Evolutionary conservation across 768 basidiomycete species (phyloP).

Genomic region (Leccinum uliginosum): DNA sequence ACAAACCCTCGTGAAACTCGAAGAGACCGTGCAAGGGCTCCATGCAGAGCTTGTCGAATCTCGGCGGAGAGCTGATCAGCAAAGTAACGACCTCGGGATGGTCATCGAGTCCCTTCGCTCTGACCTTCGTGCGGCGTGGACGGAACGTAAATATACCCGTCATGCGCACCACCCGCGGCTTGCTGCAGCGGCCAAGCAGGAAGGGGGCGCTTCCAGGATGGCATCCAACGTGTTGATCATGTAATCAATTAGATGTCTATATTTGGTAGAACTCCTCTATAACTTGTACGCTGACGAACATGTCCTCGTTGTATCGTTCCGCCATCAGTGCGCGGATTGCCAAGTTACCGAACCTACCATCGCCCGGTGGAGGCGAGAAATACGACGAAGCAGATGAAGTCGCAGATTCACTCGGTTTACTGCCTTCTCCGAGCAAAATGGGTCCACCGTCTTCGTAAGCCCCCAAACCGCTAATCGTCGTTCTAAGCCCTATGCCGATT

Average conservation of each 20-base stretch:
- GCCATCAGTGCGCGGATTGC: slow-evolving; percentile 71
- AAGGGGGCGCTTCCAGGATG: neutral
- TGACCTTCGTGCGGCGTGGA: neutral
- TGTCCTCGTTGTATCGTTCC: slow-evolving; percentile 75
- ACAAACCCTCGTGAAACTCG: slow-evolving; percentile 1
- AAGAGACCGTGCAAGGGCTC: slow-evolving; percentile 1
- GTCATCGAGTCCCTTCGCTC: slow-evolving; percentile 1
- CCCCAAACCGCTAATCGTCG: neutral
- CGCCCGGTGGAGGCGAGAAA: slow-evolving; percentile 37
- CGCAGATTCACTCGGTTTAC: slow-evolving; percentile 52
- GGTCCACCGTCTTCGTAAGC: slow-evolving; percentile 64
- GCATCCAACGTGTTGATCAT: neutral
- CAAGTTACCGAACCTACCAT: slow-evolving; percentile 62
- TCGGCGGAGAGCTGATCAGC: neutral
- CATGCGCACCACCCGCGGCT: neutral
- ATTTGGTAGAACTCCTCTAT: neutral
- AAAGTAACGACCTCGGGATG: neutral
- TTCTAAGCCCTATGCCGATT: slow-evolving; percentile 8
- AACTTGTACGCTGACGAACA: slow-evolving; percentile 19
- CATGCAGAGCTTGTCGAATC: neutral
- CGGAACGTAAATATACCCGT: too few species aligned
- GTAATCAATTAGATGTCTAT: slow-evolving; percentile 1
- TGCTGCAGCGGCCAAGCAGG: neutral
- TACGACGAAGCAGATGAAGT: slow-evolving; percentile 45
- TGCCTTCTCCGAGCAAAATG: slow-evolving; percentile 48